Base-by-base conservation (phyloP, 2,329 filamentous ascomycete species). In the Neoscytalidium dimidiatum region DNA sequence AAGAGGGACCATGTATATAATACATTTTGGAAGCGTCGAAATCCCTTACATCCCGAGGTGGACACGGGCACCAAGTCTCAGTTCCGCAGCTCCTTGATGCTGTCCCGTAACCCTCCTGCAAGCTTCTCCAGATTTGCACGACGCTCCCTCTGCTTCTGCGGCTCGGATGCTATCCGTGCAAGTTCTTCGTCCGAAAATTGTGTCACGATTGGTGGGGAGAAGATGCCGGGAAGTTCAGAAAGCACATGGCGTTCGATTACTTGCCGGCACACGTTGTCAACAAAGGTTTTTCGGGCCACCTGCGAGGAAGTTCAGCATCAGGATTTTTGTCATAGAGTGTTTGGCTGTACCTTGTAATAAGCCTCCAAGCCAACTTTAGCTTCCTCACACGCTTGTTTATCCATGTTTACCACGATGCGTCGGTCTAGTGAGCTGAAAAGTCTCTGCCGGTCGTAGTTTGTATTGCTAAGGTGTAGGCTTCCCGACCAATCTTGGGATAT, bases 231-330 rank as follows among this genome's bases (percentile, higher is more conserved):
- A 46, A 67, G 46, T 21, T 33, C 29, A 13, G 26, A 56, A 1
- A 67, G 13, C 4, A 67, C 14, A 60, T 67, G 66, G 2, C 66
- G 46, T 49, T 67, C 66, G 33, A 67, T 60, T 6, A 66, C 64
- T 26, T 67, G 66, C 6, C 66, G 58, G 19, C 66, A 67, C 8
- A 66, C 26, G 23, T 64, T 62, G 28, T 66, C 64, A 9, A 66
- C 52, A 26, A 66, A 67, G 2, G 58, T 64, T 21, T 67, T 66
- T 49, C 48, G 29, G 7, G 58, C 58, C 14, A 66, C 64, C 64
- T 66, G 14, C 13, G 29, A 17, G 23, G 35, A 46, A 23, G 13
- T 28, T 35, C 29, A 33, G 2, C 13, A n/a, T 26, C 7, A 13
- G 46, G n/a, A 29, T 17, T 3, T 9, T 23, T 14, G 8, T 3